phyloP scores from a whole-genome alignment of 1,284 basidiomycete genomes.

The Sanguinoderma infundibulare region DNA sequence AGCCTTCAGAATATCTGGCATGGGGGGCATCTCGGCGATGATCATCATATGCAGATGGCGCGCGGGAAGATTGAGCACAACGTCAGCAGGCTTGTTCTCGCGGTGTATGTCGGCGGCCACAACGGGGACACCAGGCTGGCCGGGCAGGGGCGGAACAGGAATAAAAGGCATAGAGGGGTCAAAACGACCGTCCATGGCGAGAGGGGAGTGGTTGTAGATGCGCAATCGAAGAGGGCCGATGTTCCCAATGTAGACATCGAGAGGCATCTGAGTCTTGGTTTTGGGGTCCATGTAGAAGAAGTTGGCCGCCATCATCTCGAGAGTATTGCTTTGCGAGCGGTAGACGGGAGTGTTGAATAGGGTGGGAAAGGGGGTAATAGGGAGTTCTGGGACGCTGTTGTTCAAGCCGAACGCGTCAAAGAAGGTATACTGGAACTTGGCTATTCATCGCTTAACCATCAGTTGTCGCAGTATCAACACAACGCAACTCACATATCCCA shows the following conservation, averaged over 20 bases:
- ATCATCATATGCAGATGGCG: slow-evolving; percentile 64
- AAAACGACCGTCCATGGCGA: slow-evolving; percentile 50
- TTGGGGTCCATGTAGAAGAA: slow-evolving; percentile 80
- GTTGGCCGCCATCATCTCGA: slow-evolving; percentile 85
- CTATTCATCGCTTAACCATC: slow-evolving; percentile 42
- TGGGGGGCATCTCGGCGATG: slow-evolving; percentile 76
- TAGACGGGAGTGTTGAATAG: slow-evolving; percentile 82
- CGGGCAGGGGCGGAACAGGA: slow-evolving; percentile 29
- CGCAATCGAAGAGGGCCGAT: slow-evolving; percentile 81
- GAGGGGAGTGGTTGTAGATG: slow-evolving; percentile 65
- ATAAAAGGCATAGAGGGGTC: slow-evolving; percentile 49
- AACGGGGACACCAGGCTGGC: slow-evolving; percentile 29
- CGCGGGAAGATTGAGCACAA: slow-evolving; percentile 42
- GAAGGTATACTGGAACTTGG: slow-evolving; percentile 93
- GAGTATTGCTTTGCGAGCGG: slow-evolving; percentile 70
- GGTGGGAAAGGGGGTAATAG: slow-evolving; percentile 90
- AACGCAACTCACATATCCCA: slow-evolving; percentile 79
- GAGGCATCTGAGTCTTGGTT: slow-evolving; percentile 63
- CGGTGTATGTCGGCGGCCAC: slow-evolving; percentile 13
- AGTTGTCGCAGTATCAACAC: slow-evolving; percentile 6
- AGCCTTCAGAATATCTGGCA: slow-evolving; percentile 73
- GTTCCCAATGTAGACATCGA: slow-evolving; percentile 90
- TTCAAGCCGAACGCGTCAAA: slow-evolving; percentile 87
- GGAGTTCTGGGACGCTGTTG: slow-evolving; percentile 72
- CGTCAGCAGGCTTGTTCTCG: slow-evolving; percentile 1